Conservation (phyloP, 179 eudicot genomes). For the Pouteria campechiana region DNA sequence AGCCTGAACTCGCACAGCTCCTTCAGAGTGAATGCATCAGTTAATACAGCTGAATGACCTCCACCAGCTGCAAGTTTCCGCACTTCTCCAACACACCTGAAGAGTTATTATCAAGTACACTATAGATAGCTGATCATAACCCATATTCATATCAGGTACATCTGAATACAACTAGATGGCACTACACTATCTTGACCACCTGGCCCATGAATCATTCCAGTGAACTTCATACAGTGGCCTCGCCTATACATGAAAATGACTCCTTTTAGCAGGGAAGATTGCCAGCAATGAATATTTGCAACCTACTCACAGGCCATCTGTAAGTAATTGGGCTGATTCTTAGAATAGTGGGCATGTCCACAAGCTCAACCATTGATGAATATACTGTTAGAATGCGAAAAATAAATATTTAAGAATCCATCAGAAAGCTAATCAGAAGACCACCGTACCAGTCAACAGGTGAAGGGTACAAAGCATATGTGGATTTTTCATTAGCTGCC, state of each 20-base stretch:
- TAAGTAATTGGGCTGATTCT: too few relatives aligned
- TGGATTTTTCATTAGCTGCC: constrained; percentile 80
- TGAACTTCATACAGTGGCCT: too few relatives aligned
- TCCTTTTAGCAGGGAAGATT: too few relatives aligned
- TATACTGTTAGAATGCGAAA: not conserved
- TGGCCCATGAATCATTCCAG: too few relatives aligned
- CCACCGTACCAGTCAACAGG: constrained; percentile 89
- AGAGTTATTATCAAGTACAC: not conserved
- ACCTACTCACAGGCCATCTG: too few relatives aligned
- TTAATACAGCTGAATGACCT: constrained; percentile 95
- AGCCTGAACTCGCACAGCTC: constrained; percentile 92
- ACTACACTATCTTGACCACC: too few relatives aligned
- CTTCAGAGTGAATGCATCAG: constrained; percentile 88
- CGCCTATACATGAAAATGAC: too few relatives aligned
- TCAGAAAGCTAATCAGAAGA: not conserved
- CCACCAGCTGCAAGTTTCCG: constrained; percentile 97
- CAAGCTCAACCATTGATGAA: not conserved
- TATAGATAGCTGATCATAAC: too few relatives aligned
- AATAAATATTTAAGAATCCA: not conserved
- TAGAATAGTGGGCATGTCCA: constrained; percentile 1
- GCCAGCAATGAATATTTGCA: too few relatives aligned
- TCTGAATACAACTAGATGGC: too few relatives aligned
- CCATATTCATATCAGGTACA: too few relatives aligned
- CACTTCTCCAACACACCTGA: constrained; percentile 92
- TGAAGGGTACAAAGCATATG: constrained; percentile 99